Evolutionary conservation across 2,329 filamentous ascomycete genomes (phyloP).

Genomic region (Westerdykella sp.): DNA sequence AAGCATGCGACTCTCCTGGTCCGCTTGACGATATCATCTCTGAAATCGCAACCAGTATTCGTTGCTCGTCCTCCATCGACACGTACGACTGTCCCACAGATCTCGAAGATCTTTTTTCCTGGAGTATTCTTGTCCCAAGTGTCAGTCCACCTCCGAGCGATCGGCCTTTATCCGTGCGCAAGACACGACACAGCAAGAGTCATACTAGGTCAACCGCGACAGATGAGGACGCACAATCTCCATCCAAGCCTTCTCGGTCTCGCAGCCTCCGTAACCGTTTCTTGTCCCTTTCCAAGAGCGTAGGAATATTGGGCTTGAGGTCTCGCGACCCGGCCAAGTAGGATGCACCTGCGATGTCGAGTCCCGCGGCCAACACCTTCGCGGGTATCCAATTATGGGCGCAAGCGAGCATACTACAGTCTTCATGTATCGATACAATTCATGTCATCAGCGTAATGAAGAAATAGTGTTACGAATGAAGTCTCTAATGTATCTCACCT

Average conservation of each 20-base stretch:
- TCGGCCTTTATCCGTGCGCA: constrained; percentile 28
- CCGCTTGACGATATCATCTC: constrained; percentile 33
- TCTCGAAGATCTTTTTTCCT: background rate
- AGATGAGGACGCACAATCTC: background rate
- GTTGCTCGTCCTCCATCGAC: constrained; percentile 13
- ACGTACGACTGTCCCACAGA: constrained; percentile 4
- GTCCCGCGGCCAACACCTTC: no score
- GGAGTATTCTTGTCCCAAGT: constrained; percentile 1
- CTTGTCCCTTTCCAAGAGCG: background rate
- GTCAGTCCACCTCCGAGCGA: constrained; percentile 25
- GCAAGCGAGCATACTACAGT: no score
- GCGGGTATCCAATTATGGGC: no score
- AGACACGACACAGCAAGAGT: constrained; percentile 22
- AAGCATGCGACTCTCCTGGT: constrained; percentile 10
- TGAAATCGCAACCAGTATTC: constrained; percentile 28
- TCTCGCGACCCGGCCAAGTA: background rate
- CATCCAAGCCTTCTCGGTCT: background rate
- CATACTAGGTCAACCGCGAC: constrained; percentile 12
- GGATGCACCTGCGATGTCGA: no score
- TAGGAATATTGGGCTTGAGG: background rate
- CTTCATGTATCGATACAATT: no score
- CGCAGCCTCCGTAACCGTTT: background rate
- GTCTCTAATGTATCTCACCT: no score
- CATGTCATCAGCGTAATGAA: no score
- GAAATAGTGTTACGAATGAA: no score